phyloP scores from a whole-genome alignment of 257 asterid genomes.

The Lycium barbarum region DNA sequence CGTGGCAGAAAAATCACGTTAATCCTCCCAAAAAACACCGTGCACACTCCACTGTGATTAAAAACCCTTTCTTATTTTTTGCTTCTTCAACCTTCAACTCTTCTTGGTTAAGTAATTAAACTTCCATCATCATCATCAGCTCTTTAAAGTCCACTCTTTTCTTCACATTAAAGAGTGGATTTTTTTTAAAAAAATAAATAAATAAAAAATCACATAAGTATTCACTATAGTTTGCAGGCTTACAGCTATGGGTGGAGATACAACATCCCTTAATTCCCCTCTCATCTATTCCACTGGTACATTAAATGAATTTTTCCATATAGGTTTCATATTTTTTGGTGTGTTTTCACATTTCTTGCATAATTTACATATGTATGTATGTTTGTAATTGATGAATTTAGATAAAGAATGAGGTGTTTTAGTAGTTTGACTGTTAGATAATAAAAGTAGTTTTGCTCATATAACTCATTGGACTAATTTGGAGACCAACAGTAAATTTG shows the following conservation, averaged over 20 bases:
- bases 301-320: background rate
- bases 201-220: background rate
- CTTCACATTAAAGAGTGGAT: background rate
- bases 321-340: background rate
- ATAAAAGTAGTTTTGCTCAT: background rate
- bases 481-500: background rate
- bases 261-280: slow-evolving; percentile 5
- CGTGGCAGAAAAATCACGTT: slow-evolving; percentile 4
- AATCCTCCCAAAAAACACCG: background rate
- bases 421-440: background rate
- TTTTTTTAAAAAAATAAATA: background rate
- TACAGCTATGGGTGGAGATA: slow-evolving; percentile 64
- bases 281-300: slow-evolving; percentile 47
- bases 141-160: background rate
- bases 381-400: background rate
- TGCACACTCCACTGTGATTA: background rate
- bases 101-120: background rate
- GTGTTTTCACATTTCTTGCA: background rate
- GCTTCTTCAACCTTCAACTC: background rate
- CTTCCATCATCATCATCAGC: background rate
- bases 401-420: background rate
- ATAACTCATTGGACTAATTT: background rate
- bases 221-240: background rate
- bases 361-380: background rate
- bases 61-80: background rate